phyloP scores from a whole-genome alignment of 768 basidiomycete genomes.

The Clitopilus hobsonii region DNA sequence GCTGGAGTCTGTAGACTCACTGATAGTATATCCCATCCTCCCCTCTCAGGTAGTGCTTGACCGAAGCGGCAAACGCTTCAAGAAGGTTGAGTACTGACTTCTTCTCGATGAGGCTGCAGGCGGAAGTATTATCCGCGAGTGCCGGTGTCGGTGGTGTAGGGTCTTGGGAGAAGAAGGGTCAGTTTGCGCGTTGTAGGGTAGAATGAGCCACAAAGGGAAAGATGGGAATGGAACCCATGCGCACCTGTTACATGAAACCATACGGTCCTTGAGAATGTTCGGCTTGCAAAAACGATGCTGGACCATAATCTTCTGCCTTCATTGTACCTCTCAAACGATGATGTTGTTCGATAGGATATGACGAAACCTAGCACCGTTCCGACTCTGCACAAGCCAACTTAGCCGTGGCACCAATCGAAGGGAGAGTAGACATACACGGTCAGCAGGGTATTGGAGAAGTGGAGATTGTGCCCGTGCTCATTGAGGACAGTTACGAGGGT shows the following conservation, averaged over 20 bases:
- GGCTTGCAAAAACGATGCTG: constrained; percentile 52
- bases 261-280: constrained; percentile 54
- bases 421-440: constrained; percentile 50
- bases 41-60: constrained; percentile 71
- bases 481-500: constrained; percentile 53
- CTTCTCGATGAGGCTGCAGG: constrained; percentile 56
- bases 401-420: constrained; percentile 16
- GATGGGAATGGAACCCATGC: too few species aligned
- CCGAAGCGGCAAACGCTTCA: constrained; percentile 59
- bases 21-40: constrained; percentile 45
- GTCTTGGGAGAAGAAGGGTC: not conserved
- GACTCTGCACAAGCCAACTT: constrained; percentile 25
- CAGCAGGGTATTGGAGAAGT: constrained; percentile 50
- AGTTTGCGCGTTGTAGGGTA: too few species aligned
- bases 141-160: constrained; percentile 11
- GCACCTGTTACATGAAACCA: constrained; percentile 68
- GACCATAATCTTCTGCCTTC: constrained; percentile 70
- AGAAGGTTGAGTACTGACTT: constrained; percentile 65
- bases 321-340: constrained; percentile 74
- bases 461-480: constrained; percentile 34
- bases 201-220: too few species aligned
- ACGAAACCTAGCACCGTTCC: constrained; percentile 75
- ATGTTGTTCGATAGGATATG: constrained; percentile 66
- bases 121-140: constrained; percentile 26
- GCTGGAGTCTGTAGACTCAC: constrained; percentile 24